Evolutionary conservation across 768 basidiomycete genomes (phyloP).

Genomic region (Omphalotus guepiniiformis): DNA sequence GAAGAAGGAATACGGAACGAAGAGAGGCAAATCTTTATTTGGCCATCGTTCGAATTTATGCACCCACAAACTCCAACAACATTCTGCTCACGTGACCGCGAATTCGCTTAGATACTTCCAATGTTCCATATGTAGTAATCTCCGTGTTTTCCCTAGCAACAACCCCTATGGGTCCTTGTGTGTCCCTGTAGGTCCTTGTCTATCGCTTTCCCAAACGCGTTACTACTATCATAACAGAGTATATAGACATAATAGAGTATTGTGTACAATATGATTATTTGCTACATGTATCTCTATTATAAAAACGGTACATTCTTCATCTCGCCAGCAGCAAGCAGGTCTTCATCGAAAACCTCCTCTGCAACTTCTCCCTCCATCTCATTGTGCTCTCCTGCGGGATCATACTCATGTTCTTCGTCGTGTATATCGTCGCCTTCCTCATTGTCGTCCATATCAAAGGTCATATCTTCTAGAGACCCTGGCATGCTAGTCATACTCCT

Average conservation of each 20-base stretch:
- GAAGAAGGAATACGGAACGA: conserved; percentile 6
- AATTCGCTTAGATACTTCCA: too few relatives aligned
- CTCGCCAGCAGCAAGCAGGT: conserved; percentile 74
- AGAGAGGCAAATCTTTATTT: neutral
- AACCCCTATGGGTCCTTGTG: too few relatives aligned
- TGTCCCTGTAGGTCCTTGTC: neutral
- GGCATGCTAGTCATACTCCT: conserved; percentile 84
- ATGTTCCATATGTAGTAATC: too few relatives aligned
- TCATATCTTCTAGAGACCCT: conserved; percentile 67
- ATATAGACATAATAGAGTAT: neutral
- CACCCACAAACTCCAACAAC: too few relatives aligned
- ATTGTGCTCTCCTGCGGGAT: conserved; percentile 29
- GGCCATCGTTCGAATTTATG: neutral
- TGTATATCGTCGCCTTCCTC: conserved; percentile 20
- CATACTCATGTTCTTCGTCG: conserved; percentile 29
- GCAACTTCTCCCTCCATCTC: conserved; percentile 54
- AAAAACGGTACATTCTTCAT: conserved; percentile 76
- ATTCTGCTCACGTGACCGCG: neutral
- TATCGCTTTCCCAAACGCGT: neutral
- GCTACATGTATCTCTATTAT: conserved; percentile 23
- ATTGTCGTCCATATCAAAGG: conserved; percentile 42
- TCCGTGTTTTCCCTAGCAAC: too few relatives aligned
- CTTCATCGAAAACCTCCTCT: conserved; percentile 76
- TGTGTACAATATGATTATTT: neutral
- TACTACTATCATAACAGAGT: neutral